These are phyloP conservation scores for Syzygium malaccense DNA, from an alignment of 441 rosid species.

Conservation along the genomic window DNA sequence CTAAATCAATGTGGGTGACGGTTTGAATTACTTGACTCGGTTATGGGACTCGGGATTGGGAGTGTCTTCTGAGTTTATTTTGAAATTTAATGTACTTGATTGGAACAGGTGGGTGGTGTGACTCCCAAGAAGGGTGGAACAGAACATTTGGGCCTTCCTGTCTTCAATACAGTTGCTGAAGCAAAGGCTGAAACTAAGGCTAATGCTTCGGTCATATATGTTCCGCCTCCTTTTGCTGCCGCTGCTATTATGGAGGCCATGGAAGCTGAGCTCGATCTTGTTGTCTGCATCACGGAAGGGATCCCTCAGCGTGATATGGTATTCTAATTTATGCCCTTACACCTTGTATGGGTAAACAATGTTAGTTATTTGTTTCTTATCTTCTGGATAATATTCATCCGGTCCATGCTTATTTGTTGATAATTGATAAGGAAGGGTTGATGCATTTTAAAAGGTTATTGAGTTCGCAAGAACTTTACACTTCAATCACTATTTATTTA, in stretches of 20 bases:
- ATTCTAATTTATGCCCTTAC: neutral
- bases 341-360: neutral
- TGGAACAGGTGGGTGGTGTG: constrained; percentile 77
- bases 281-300: constrained; percentile 95
- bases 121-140: constrained; percentile 99
- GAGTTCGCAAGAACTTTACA: neutral
- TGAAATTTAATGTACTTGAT: neutral
- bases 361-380: neutral
- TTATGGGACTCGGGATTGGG: neutral
- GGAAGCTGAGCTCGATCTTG: constrained; percentile 86
- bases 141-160: constrained; percentile 95
- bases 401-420: neutral
- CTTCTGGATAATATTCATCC: neutral
- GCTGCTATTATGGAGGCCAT: constrained; percentile 94
- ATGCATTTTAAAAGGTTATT: neutral
- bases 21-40: neutral
- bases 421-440: neutral
- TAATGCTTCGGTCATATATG: constrained; percentile 90
- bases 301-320: constrained; percentile 99
- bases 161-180: constrained; percentile 91
- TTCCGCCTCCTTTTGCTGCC: constrained; percentile 96
- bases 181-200: constrained; percentile 93
- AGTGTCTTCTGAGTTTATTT: neutral
- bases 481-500: neutral
- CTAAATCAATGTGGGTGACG: neutral